Evolutionary conservation across 2,329 filamentous ascomycete genomes (phyloP), one percentile per base, ranked within the genome.

Genomic region (Trichoderma gracile): DNA sequence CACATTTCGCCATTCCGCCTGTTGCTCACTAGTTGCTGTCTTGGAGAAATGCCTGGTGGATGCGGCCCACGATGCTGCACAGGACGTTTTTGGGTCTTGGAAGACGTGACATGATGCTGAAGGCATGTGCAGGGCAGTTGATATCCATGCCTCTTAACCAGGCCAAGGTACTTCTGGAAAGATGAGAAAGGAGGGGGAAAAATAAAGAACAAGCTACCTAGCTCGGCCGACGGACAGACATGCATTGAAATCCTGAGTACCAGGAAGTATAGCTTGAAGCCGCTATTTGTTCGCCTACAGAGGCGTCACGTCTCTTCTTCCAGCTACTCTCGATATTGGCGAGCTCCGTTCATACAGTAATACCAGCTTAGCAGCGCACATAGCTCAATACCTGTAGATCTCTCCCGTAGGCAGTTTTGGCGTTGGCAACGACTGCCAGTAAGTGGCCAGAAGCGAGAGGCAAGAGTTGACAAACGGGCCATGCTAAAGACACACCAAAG

Each of bases 401-500:
- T 38, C 33, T 14, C 33, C 33, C 12, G 12, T 38, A 5, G 33
- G 12, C 33, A 14, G 33, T 25, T n/a, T 19, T 33, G 46, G 33
- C 46, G n/a, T 17, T 19, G 57, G 57, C 57, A 27, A 19, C 57
- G 57, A 52, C 12, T n/a, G 17, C 57, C 57, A 60, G 38, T 8
- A 42, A 30, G 17, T 30, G 47, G 30, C n/a, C 15, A 30, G 47
- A 25, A 50, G 47, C 25, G 15, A 55, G 27, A 60, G 47, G 30
- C 42, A 17, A 60, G 33, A 61, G 49, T 40, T 62, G 58, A 54
- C 49, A 45, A 33, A 62, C 10, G 25, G 38, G 40, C 15, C 25
- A 42, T 45, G 40, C n/a, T 62, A 54, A 49, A 40, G 25, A 38
- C 58, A 62, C 58, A 54, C 58, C 58, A 46, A 14, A 38, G 49